phyloP scores from a whole-genome alignment of 176 grass and related monocot genomes.

The Musa troglodytarum region DNA sequence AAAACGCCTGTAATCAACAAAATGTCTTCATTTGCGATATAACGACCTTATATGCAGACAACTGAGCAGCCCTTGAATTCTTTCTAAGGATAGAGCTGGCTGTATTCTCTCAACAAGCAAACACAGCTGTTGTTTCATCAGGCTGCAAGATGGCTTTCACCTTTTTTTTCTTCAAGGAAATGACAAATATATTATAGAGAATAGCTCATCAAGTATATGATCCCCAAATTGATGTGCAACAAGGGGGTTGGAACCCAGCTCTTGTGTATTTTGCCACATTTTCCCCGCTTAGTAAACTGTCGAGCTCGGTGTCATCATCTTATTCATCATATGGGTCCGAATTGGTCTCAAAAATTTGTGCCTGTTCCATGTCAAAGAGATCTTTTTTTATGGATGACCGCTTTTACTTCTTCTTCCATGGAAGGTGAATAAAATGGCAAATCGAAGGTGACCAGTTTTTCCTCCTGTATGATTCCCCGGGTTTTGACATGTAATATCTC shows the following conservation, averaged over 20 bases:
- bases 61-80: no score
- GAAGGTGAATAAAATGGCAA: constrained; percentile 17
- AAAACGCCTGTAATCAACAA: no score
- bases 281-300: constrained; percentile 12
- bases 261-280: constrained; percentile 14
- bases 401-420: constrained; percentile 29
- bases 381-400: background rate
- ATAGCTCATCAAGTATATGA: constrained; percentile 16
- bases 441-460: constrained; percentile 21
- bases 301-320: background rate
- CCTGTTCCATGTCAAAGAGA: constrained; percentile 8
- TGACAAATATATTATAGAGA: background rate
- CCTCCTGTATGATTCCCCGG: constrained; percentile 14
- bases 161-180: background rate
- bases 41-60: no score
- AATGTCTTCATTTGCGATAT: no score
- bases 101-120: no score
- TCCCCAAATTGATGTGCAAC: constrained; percentile 23
- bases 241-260: constrained; percentile 13
- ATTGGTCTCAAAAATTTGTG: constrained; percentile 16
- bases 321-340: constrained; percentile 37
- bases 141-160: no score
- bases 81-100: no score
- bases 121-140: no score
- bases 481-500: background rate